Base-by-base conservation (phyloP, 352 stramenopile genomes). In the Phytophthora pini region DNA sequence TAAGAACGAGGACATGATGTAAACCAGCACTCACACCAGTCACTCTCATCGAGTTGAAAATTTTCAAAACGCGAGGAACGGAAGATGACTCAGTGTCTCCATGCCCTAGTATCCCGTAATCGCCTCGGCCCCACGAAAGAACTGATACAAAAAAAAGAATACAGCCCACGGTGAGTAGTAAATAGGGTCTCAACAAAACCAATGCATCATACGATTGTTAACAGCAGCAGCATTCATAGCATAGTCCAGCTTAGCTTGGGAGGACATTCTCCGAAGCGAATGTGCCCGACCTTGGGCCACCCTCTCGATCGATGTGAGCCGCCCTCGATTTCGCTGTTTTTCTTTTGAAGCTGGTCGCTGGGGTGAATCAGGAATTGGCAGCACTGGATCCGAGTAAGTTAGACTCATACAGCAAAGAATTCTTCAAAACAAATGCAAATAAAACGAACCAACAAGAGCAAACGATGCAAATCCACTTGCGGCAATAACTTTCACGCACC, bases 1-100 rank as follows among this genome's bases (percentile, higher is more conserved):
- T 95, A 24, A 93, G 64, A 0, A 92, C 80, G 8, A 93, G 67
- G 22, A 91, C 78, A 39, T 93, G 84, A 12, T 85, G 68, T 11
- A 84, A 62, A 1, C 87, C 82, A 15, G 87, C 70, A 44, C 72
- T 81, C 20, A 94, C 55, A 39, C 85, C 59, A 2, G 75, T 60
- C 10, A 95, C 79, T 34, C 77, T 68, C 52, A 79, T 78, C 2
- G 69, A 66, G 52, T 88, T 86, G 40, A 93, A 90, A 2, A 88
- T 52, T 10, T 74, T 65, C 32, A 95, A 72, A 10, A 84, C 62
- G 9, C 71, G 71, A 40, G 83, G 83, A n/a, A 61, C 47, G 6
- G 63, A 57, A 2, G 51, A 79, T n/a, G 81, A 79, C 13, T 70
- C 22, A 3, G 61, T 79, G 32, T 86, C 74, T 27, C 81, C 83